Conservation (phyloP, 2,329 filamentous ascomycete genomes). For the Botryotinia globosa region DNA sequence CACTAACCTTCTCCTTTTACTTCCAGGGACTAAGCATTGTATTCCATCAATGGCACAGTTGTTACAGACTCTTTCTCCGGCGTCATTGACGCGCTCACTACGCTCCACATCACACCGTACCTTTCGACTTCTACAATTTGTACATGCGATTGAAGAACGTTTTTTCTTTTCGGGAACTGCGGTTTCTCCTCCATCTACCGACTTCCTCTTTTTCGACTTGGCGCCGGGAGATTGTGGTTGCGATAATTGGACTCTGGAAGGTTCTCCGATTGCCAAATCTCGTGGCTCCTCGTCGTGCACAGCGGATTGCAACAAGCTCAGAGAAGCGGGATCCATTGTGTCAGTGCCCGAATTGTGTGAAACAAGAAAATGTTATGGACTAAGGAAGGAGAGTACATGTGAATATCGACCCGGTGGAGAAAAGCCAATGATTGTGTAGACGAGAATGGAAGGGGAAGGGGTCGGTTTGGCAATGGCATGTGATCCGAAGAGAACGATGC, state of each 20-base stretch:
- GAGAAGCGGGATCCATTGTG: slow-evolving; percentile 11
- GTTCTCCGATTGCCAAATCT: background rate
- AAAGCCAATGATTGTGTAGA: background rate
- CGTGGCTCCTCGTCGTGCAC: slow-evolving; percentile 6
- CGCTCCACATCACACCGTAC: slow-evolving; percentile 93
- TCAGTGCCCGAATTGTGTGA: background rate
- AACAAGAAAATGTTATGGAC: background rate
- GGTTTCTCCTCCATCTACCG: slow-evolving; percentile 30
- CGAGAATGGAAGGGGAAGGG: slow-evolving; percentile 15
- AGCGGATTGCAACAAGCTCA: slow-evolving; percentile 19
- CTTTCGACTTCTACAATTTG: slow-evolving; percentile 83
- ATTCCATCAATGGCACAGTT: slow-evolving; percentile 46
- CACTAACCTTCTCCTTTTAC: slow-evolving; percentile 62
- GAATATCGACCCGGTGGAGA: background rate
- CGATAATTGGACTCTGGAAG: background rate
- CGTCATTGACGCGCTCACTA: slow-evolving; percentile 41
- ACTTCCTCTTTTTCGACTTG: slow-evolving; percentile 29
- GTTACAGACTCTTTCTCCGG: slow-evolving; percentile 35
- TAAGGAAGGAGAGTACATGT: background rate
- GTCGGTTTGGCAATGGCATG: slow-evolving; percentile 1
- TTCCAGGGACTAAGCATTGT: slow-evolving; percentile 54
- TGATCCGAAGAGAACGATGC: background rate
- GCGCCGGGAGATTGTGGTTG: slow-evolving; percentile 9
- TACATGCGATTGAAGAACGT: slow-evolving; percentile 86
- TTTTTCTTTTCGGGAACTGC: slow-evolving; percentile 67